Conservation (phyloP, 257 asterid species). For the Solanum appendiculatum region DNA sequence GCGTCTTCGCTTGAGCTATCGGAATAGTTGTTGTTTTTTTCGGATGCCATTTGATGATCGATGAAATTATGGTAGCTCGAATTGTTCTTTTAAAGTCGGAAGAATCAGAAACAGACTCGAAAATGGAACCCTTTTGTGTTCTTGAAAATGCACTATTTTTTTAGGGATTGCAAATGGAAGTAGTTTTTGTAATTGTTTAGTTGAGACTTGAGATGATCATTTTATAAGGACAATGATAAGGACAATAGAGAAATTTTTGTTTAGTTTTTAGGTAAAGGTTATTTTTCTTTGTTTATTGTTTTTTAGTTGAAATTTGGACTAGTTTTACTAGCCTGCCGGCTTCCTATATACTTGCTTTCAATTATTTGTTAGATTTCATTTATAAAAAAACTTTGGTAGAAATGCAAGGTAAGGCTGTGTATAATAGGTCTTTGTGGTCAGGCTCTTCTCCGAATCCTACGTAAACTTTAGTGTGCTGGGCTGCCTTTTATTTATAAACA, state of each 20-base stretch:
- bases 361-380: background rate
- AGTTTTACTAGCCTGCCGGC: background rate
- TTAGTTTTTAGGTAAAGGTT: background rate
- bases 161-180: background rate
- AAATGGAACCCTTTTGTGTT: background rate
- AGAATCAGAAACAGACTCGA: background rate
- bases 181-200: background rate
- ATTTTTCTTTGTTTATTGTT: background rate
- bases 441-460: too few species aligned
- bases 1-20: constrained; percentile 33
- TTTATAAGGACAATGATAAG: background rate
- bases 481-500: too few species aligned
- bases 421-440: too few species aligned
- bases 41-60: constrained; percentile 22
- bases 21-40: constrained; percentile 18
- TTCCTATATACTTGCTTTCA: background rate
- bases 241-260: background rate
- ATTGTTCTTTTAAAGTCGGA: background rate
- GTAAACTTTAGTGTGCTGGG: too few species aligned
- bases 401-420: too few species aligned
- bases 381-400: too few species aligned
- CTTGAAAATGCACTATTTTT: background rate
- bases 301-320: background rate
- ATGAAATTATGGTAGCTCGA: background rate
- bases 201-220: background rate